Base-by-base conservation (phyloP, 2,329 filamentous ascomycete genomes). In the Aspergillus quadricinctus region DNA sequence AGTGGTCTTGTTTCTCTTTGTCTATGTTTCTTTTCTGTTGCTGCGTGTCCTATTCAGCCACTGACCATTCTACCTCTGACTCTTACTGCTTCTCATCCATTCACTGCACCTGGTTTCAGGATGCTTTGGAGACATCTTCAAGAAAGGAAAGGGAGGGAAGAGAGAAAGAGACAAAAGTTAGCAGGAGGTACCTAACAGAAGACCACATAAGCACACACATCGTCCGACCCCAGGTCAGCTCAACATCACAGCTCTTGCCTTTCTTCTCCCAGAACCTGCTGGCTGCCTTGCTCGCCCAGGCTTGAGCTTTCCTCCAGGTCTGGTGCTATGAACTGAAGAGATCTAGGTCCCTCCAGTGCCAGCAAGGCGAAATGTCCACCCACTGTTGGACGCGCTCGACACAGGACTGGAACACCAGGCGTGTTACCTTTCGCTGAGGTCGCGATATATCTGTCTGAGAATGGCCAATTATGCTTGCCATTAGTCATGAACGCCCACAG, bases 341-440 rank as follows among this genome's bases (percentile, higher is more conserved):
- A 67, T 11, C 43, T 53, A 4, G 69, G 64, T 7, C 72, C 73
- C 31, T 73, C 58, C 54, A 76, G 56, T 7, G 75, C 74, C 57
- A 78, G 60, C 35, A 77, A 54, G 0, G 75, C 73, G 66, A 78
- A 78, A 57, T 77, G 74, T 1, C 73, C 74, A 27, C 75, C 76
- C 2, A 77, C 74, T 3, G 75, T 75, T 25, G 75, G 76, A 19
- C 76, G 69, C 19, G 73, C 75, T 23, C 70, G 66, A 56, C 72
- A 76, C 29, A 69, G 56, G 17, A 74, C 61, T 11, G 68, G 69
- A 9, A 62, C 28, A 1, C 71, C 74, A n/a, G 70, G 66, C 14
- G 62, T 64, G 49, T 65, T 57, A 1, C 70, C 69, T 37, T 67
- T 62, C 3, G 61, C 61, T 5, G 71, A 72, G 9, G 65, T 69